Conservation (phyloP, 495 filamentous ascomycete genomes). For the Aspergillus coremiiformis region DNA sequence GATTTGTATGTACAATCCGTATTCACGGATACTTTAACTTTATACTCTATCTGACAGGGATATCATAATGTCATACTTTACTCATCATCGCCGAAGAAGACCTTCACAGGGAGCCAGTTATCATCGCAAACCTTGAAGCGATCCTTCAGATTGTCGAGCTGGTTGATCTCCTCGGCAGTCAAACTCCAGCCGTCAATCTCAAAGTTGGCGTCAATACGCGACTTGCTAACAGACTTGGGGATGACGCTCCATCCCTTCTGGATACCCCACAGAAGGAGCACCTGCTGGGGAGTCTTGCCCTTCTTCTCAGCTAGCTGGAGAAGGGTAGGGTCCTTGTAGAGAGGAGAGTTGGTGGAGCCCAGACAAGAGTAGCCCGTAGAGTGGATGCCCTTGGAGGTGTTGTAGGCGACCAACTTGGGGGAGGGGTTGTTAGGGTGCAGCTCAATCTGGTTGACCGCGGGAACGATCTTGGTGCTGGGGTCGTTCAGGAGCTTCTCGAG, state of each 20-base stretch:
- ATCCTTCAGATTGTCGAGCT: conserved; percentile 55
- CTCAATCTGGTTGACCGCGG: conserved; percentile 88
- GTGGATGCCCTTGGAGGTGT: conserved; percentile 60
- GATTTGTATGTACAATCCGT: conserved; percentile 1
- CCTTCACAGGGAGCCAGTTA: conserved; percentile 64
- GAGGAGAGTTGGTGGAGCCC: conserved; percentile 49
- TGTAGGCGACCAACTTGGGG: conserved; percentile 71
- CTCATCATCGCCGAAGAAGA: conserved; percentile 85
- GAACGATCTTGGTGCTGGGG: conserved; percentile 54
- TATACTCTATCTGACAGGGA: conserved; percentile 11
- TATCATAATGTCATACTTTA: conserved; percentile 29
- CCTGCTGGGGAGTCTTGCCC: conserved; percentile 59
- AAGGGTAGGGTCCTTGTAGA: conserved; percentile 53
- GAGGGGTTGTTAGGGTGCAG: conserved; percentile 77
- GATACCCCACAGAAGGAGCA: conserved; percentile 61
- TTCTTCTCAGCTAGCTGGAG: conserved; percentile 55
- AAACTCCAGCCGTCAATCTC: conserved; percentile 60
- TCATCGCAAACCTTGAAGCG: conserved; percentile 71
- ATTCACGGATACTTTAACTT: conserved; percentile 1
- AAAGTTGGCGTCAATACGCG: conserved; percentile 57
- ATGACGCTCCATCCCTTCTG: conserved; percentile 68
- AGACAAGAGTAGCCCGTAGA: conserved; percentile 62
- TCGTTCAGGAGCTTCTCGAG: conserved; percentile 49
- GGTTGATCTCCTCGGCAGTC: conserved; percentile 54
- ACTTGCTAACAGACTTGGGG: conserved; percentile 59